Conservation (phyloP, 345 rosid genomes). For the Sapria himalayana region DNA sequence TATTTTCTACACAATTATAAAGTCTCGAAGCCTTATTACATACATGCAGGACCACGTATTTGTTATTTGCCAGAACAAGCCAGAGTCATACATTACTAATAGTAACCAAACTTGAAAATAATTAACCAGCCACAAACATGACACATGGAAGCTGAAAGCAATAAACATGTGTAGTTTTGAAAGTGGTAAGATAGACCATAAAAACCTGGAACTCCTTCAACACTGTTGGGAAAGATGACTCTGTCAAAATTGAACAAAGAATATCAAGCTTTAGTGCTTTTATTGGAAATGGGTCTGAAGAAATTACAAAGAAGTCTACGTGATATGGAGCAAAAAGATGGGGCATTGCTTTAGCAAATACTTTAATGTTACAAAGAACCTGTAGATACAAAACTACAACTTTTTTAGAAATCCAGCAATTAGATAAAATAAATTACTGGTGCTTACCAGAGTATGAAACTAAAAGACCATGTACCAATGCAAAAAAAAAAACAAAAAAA, state of each 20-base stretch:
- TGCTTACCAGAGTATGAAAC: too few relatives aligned
- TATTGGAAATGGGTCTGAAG: constrained; percentile 62
- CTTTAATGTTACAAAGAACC: constrained; percentile 81
- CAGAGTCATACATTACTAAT: too few relatives aligned
- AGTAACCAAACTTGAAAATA: constrained; percentile 1
- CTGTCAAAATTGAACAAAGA: constrained; percentile 56
- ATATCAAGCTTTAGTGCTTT: constrained; percentile 84
- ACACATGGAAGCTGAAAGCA: background rate
- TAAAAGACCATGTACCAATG: too few relatives aligned
- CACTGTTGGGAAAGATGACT: constrained; percentile 42
- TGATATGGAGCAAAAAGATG: constrained; percentile 55
- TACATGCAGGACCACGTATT: too few relatives aligned
- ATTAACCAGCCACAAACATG: background rate
- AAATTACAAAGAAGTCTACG: constrained; percentile 54
- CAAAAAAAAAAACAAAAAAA: too few relatives aligned
- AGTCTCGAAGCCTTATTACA: too few relatives aligned
- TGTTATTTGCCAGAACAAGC: too few relatives aligned
- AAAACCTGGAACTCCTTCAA: constrained; percentile 82
- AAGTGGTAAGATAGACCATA: background rate
- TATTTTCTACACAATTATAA: too few relatives aligned
- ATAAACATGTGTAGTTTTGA: constrained; percentile 1
- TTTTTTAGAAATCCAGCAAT: too few relatives aligned
- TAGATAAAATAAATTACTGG: too few relatives aligned
- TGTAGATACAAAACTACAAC: constrained; percentile 21
- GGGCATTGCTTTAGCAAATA: constrained; percentile 69